Percentiles rank a stretch among this genome's conserved stretches.
Evolutionary conservation across 164 flowering plant species (phyloP).

Genomic region (Macadamia integrifolia): DNA sequence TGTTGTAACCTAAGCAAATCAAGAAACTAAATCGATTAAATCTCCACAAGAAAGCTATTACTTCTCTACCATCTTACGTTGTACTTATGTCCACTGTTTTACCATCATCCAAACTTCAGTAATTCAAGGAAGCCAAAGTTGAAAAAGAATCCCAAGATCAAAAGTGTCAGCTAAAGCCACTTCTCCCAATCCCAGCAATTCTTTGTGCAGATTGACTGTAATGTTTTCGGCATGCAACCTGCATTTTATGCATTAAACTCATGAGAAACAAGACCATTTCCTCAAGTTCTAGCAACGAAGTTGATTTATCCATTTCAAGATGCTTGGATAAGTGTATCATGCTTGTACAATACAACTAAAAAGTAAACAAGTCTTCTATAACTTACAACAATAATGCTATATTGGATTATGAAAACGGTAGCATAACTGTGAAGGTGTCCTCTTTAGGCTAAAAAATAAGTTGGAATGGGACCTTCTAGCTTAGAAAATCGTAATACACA

Average conservation of each 20-base stretch:
- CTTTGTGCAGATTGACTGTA: neutral
- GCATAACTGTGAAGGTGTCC: too few relatives aligned
- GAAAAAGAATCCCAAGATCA: neutral
- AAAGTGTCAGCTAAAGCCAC: neutral
- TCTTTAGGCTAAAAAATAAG: too few relatives aligned
- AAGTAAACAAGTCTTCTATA: too few relatives aligned
- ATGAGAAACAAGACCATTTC: too few relatives aligned
- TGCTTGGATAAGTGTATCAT: too few relatives aligned
- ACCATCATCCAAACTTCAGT: neutral
- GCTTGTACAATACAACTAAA: too few relatives aligned
- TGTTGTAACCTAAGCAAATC: neutral
- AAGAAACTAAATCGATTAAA: neutral
- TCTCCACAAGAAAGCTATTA: neutral
- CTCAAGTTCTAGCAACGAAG: too few relatives aligned
- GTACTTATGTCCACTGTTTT: neutral
- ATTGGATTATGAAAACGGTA: too few relatives aligned
- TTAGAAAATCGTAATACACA: too few relatives aligned
- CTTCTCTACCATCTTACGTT: neutral
- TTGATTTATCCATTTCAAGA: too few relatives aligned
- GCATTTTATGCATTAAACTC: neutral
- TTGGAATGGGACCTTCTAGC: too few relatives aligned
- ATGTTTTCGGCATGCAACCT: neutral
- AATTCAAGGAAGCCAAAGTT: neutral
- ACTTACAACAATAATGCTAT: too few relatives aligned
- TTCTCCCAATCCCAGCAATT: neutral